Percentiles rank a stretch among this genome's conserved stretches.
Conservation (phyloP, 495 filamentous ascomycete species). For the Aspergillus bridgeri region DNA sequence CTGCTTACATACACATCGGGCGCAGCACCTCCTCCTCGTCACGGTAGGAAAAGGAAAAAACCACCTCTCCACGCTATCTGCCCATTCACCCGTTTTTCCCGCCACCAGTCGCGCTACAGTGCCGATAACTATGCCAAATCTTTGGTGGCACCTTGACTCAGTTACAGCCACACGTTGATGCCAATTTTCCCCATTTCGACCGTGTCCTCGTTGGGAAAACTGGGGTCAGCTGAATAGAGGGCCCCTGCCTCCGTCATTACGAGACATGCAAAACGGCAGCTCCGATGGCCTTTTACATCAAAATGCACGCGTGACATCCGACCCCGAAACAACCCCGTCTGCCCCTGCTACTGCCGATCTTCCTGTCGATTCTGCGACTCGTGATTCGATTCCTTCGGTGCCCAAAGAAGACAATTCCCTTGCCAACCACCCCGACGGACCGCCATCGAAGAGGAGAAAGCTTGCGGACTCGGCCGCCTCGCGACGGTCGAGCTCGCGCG, state of each 20-base stretch:
- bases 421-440: slow-evolving; percentile 42
- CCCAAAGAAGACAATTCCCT: slow-evolving; percentile 33
- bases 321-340: slow-evolving; percentile 22
- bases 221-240: slow-evolving; percentile 53
- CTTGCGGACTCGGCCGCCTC: slow-evolving; percentile 49
- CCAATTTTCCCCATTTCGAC: slow-evolving; percentile 57
- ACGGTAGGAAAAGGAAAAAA: slow-evolving; percentile 46
- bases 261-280: slow-evolving; percentile 60
- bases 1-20: slow-evolving; percentile 32
- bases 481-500: slow-evolving; percentile 48
- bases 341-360: slow-evolving; percentile 26
- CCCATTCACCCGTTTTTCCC: slow-evolving; percentile 31
- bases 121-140: slow-evolving; percentile 62
- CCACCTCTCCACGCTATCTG: slow-evolving; percentile 41
- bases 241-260: slow-evolving; percentile 48
- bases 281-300: slow-evolving; percentile 44
- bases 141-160: slow-evolving; percentile 48
- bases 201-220: slow-evolving; percentile 63
- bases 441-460: slow-evolving; percentile 72
- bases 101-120: slow-evolving; percentile 36
- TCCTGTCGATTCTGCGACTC: slow-evolving; percentile 24
- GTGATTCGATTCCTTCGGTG: slow-evolving; percentile 29
- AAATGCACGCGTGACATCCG: slow-evolving; percentile 45
- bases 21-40: slow-evolving; percentile 18
- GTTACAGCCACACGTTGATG: slow-evolving; percentile 60